phyloP scores from a whole-genome alignment of 345 rosid genomes.

The Euphorbia pulcherrima region DNA sequence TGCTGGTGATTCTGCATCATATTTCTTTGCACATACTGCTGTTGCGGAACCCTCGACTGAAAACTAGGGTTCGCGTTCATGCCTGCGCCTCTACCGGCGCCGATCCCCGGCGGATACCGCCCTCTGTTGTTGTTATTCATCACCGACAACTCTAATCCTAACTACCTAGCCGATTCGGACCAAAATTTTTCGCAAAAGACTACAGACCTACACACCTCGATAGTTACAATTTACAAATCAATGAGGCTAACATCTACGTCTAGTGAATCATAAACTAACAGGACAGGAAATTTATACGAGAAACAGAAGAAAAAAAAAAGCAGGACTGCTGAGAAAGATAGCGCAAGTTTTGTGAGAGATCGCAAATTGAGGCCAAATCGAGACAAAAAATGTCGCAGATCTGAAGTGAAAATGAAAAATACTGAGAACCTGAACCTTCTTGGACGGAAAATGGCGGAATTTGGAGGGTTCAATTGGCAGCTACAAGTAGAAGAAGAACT shows the following conservation, averaged over 20 bases:
- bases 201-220: constrained; percentile 12
- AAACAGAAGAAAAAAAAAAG: not conserved
- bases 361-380: constrained; percentile 26
- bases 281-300: not conserved
- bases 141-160: constrained; percentile 34
- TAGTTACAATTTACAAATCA: constrained; percentile 17
- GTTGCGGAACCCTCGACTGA: constrained; percentile 41
- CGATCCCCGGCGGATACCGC: constrained; percentile 36
- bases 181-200: constrained; percentile 22
- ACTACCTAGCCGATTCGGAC: constrained; percentile 17
- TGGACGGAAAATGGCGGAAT: not conserved
- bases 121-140: constrained; percentile 69
- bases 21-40: constrained; percentile 59
- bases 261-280: too few relatives aligned
- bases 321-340: not conserved
- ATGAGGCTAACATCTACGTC: not conserved
- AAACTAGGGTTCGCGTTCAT: constrained; percentile 41
- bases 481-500: not conserved
- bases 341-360: constrained; percentile 17
- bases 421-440: not conserved
- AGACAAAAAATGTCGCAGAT: constrained; percentile 26
- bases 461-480: not conserved
- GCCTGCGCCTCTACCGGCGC: constrained; percentile 46
- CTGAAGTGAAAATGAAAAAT: constrained; percentile 14
- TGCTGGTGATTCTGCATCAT: constrained; percentile 41